Base-by-base conservation (phyloP, 2,329 filamentous ascomycete species). In the Pseudocercospora cruenta region DNA sequence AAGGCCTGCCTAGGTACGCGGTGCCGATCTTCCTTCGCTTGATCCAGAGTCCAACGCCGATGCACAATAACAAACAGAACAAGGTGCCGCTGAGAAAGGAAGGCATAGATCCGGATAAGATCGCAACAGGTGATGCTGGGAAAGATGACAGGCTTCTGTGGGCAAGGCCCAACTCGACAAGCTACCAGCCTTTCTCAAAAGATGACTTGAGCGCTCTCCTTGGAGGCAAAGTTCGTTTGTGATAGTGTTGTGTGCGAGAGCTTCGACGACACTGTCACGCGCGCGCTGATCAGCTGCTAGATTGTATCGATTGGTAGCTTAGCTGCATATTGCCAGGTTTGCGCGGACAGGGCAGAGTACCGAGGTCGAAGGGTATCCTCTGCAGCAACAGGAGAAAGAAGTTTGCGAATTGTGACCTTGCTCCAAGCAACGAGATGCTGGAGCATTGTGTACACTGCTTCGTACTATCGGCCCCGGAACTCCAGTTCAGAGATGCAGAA, bases 41-140 rank as follows among this genome's bases (percentile, higher is more conserved):
- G 19, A 83, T 91, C 22, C 79, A 84, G 49, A 81, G 81, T 39
- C 74, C 70, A 39, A 86, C 83, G 26, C 86, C 89, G 5, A 90
- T 88, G 72, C 88, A 91, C 74, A 94, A 93, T 72, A 90, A 92
- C 76, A 94, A 94, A 80, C 91, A 93, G 78, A 91, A 92, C 75
- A 94, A 94, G 76, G 85, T 89, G 1, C 88, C 88, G 0, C 79
- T 93, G 54, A 83, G 89, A 72, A 85, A 86, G 54, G 88, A 91
- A 69, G 90, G 90, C 0, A 85, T 91, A 14, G 85, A 91, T 75
- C 84, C 86, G 3, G 75, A 75, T 4, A 82, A 81, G 64, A 76
- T 83, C 19, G 79, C 74, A 14, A 81, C 83, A 67, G 82, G 82
- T 8, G 73, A 76, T 9, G 80, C 78, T n/a, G 79, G 80, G 0